Evolutionary conservation across 1,139 yeast genomes (phyloP).

Genomic region (Kodamaea sp.): DNA sequence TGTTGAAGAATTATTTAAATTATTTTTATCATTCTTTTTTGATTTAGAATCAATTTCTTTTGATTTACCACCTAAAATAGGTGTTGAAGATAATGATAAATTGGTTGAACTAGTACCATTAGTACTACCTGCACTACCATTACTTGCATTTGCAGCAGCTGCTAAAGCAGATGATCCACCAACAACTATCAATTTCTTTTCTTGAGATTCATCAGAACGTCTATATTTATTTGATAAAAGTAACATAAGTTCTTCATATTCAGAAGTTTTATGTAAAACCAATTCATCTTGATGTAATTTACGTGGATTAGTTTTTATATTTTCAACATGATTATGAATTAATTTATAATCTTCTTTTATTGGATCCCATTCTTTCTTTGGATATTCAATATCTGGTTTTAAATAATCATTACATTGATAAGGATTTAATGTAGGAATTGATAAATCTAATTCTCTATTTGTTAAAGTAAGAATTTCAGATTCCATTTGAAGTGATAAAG

Average conservation of each 20-base stretch:
- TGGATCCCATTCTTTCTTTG: conserved; percentile 41
- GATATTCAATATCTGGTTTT: conserved; percentile 45
- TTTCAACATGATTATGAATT: conserved; percentile 44
- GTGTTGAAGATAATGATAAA: conserved; percentile 18
- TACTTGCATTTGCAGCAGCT: conserved; percentile 15
- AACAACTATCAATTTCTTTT: conserved; percentile 40
- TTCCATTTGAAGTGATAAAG: conserved; percentile 73
- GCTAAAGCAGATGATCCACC: conserved; percentile 29
- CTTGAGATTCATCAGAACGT: conserved; percentile 36
- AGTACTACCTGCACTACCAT: neutral
- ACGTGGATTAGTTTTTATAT: conserved; percentile 40
- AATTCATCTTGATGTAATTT: conserved; percentile 46
- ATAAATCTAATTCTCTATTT: conserved; percentile 68
- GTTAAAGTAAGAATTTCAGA: conserved; percentile 77
- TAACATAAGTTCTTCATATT: conserved; percentile 86
- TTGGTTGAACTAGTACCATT: conserved; percentile 11
- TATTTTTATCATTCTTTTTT: conserved; percentile 24
- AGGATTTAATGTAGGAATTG: conserved; percentile 64
- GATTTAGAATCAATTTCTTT: conserved; percentile 20
- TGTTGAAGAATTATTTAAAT: conserved; percentile 14
- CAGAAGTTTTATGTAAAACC: conserved; percentile 68
- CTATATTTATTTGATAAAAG: conserved; percentile 41
- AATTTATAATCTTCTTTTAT: conserved; percentile 32
- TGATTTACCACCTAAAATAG: conserved; percentile 16
- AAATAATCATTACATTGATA: conserved; percentile 46